phyloP scores from a whole-genome alignment of 176 grass and related monocot species.

The Zizania latifolia region DNA sequence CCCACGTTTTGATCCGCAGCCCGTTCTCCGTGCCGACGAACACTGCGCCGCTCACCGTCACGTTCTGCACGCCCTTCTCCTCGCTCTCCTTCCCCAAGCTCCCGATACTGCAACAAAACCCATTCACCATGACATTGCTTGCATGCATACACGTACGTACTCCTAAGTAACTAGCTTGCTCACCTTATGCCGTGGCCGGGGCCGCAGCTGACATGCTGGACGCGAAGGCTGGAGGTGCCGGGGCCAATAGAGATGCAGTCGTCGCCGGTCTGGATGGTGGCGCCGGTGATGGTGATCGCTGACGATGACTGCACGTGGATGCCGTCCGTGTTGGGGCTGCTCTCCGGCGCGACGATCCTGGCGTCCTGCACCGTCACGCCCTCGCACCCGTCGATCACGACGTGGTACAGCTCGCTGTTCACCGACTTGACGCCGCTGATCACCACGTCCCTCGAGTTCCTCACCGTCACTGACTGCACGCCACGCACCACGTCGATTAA shows the following conservation, averaged over 20 bases:
- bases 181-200: conserved; percentile 71
- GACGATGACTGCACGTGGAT: conserved; percentile 55
- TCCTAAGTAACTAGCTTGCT: too few relatives aligned
- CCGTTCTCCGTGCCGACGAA: conserved; percentile 53
- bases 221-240: conserved; percentile 51
- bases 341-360: conserved; percentile 35
- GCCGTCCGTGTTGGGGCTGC: conserved; percentile 72
- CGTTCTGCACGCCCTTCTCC: conserved; percentile 49
- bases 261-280: conserved; percentile 56
- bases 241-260: conserved; percentile 70
- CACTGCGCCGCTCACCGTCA: conserved; percentile 38
- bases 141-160: too few relatives aligned
- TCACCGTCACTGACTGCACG: conserved; percentile 47
- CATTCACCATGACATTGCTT: neutral
- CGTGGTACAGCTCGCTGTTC: conserved; percentile 54
- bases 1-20: conserved; percentile 71
- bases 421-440: conserved; percentile 38
- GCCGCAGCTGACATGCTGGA: conserved; percentile 56
- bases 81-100: conserved; percentile 45
- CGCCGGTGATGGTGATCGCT: conserved; percentile 29
- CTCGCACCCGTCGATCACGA: conserved; percentile 48
- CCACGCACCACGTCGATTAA: neutral
- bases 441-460: conserved; percentile 39
- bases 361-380: conserved; percentile 31
- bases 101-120: conserved; percentile 45